A percentile compares a stretch with the other conserved stretches of the same genome.
phyloP scores from a whole-genome alignment of 805 yeast species.

The Barnettozyma salicaria region DNA sequence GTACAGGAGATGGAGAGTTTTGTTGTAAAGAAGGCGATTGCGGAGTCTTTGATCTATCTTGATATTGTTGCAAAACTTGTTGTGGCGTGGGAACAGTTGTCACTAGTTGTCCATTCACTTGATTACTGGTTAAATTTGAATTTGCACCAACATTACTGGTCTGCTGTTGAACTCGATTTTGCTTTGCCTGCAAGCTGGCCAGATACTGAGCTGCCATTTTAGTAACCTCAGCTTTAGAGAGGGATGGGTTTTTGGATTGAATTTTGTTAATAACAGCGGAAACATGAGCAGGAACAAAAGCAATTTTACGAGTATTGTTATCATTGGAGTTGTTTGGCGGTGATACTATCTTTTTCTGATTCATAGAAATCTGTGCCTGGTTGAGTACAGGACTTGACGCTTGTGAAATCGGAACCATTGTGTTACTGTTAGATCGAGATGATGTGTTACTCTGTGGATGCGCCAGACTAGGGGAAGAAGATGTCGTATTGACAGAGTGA shows the following conservation, averaged over 20 bases:
- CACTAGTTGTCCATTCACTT: too few relatives aligned
- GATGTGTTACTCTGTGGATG: conserved; percentile 7
- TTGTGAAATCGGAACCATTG: conserved; percentile 11
- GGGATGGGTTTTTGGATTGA: conserved; percentile 57
- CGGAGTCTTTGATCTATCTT: conserved; percentile 22
- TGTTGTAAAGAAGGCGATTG: conserved; percentile 14
- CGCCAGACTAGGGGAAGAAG: conserved; percentile 17
- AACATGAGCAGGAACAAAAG: conserved; percentile 55
- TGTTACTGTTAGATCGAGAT: conserved; percentile 22
- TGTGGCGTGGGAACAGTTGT: conserved; percentile 34
- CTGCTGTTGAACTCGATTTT: conserved; percentile 27
- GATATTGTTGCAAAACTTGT: conserved; percentile 30
- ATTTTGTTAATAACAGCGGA: conserved; percentile 59
- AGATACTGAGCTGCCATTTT: conserved; percentile 59
- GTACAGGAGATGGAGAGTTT: conserved; percentile 7
- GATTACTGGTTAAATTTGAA: too few relatives aligned
- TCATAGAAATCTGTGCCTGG: conserved; percentile 6
- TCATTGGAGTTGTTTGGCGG: neutral
- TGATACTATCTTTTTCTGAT: conserved; percentile 1
- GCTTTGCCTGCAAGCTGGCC: conserved; percentile 45
- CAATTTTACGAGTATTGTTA: conserved; percentile 15
- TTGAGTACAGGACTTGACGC: conserved; percentile 11
- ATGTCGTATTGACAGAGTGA: conserved; percentile 2
- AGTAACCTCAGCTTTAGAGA: conserved; percentile 59
- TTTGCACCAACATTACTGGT: too few relatives aligned